phyloP scores from a whole-genome alignment of 2,329 filamentous ascomycete species.

The Claviceps africana region DNA sequence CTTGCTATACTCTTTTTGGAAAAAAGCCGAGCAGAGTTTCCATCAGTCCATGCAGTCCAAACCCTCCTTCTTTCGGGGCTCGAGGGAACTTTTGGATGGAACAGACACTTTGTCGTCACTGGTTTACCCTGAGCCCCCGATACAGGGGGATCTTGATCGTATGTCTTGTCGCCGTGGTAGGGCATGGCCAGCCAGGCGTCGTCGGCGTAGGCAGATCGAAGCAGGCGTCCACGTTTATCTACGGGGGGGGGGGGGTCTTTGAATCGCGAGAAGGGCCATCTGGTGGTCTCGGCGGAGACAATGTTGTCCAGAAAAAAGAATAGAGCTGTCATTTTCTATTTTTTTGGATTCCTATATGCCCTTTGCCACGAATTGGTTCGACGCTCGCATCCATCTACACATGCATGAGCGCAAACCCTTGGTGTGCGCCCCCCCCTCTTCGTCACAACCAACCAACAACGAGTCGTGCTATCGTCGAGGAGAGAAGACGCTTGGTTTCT shows the following conservation, averaged over 20 bases:
- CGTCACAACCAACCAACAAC: not conserved
- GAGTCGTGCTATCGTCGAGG: not conserved
- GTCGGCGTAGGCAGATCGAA: not conserved
- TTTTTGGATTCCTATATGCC: not conserved
- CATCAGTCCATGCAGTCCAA: not conserved
- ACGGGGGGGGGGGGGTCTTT: not conserved
- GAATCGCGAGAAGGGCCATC: not conserved
- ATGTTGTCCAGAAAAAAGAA: not conserved
- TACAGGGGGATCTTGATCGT: not conserved
- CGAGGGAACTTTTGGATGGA: not conserved
- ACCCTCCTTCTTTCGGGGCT: not conserved
- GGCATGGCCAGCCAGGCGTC: not conserved
- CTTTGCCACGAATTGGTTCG: not conserved
- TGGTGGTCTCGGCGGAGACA: not conserved
- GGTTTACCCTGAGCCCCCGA: not conserved
- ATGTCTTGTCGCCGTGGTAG: not conserved
- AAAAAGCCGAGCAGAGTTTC: not conserved
- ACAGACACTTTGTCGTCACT: not conserved
- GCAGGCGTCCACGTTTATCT: not conserved
- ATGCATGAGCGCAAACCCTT: not conserved
- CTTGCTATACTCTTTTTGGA: not conserved
- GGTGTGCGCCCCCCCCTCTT: no score
- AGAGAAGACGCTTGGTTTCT: not conserved
- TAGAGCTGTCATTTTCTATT: not conserved
- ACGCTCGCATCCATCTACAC: not conserved